Evolutionary conservation across 257 asterid species (phyloP).

Genomic region (Solanum gandarillasii): DNA sequence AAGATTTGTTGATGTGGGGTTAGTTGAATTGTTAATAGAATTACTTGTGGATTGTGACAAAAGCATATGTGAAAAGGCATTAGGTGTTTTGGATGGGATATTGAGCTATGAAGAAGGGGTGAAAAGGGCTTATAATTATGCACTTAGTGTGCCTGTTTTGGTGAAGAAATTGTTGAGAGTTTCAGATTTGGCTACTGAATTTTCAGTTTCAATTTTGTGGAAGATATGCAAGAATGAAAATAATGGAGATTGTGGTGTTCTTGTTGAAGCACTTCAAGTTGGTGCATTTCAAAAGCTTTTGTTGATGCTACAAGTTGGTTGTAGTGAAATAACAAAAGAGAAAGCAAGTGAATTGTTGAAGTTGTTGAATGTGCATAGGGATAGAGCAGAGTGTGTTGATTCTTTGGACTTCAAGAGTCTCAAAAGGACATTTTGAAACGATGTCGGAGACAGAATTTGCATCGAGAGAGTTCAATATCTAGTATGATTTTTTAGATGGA

Average conservation of each 20-base stretch:
- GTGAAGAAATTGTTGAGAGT: slow-evolving; percentile 45
- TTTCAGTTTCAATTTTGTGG: slow-evolving; percentile 39
- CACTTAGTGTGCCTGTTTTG: slow-evolving; percentile 28
- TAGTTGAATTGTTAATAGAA: slow-evolving; percentile 21
- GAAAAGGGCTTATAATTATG: slow-evolving; percentile 21
- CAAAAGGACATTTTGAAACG: slow-evolving; percentile 26
- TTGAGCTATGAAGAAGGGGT: slow-evolving; percentile 28
- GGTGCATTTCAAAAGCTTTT: slow-evolving; percentile 52
- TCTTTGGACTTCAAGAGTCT: slow-evolving; percentile 39
- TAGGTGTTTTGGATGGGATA: slow-evolving; percentile 39
- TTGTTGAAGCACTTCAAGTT: slow-evolving; percentile 25
- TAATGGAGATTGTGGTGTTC: not conserved
- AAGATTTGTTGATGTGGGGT: slow-evolving; percentile 20
- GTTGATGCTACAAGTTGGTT: slow-evolving; percentile 37
- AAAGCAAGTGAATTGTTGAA: slow-evolving; percentile 38
- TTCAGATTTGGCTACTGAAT: slow-evolving; percentile 37
- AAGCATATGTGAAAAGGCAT: slow-evolving; percentile 41
- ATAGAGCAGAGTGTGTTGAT: slow-evolving; percentile 28
- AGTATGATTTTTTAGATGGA: not conserved
- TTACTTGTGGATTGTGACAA: slow-evolving; percentile 32
- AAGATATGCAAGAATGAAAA: slow-evolving; percentile 13
- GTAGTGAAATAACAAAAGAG: slow-evolving; percentile 35
- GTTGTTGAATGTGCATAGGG: slow-evolving; percentile 22
- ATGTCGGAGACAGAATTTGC: too few species aligned
- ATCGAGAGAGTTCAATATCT: not conserved